These are phyloP conservation scores for Solanum appendiculatum DNA, from an alignment of 257 asterid species.

Conservation along the genomic window DNA sequence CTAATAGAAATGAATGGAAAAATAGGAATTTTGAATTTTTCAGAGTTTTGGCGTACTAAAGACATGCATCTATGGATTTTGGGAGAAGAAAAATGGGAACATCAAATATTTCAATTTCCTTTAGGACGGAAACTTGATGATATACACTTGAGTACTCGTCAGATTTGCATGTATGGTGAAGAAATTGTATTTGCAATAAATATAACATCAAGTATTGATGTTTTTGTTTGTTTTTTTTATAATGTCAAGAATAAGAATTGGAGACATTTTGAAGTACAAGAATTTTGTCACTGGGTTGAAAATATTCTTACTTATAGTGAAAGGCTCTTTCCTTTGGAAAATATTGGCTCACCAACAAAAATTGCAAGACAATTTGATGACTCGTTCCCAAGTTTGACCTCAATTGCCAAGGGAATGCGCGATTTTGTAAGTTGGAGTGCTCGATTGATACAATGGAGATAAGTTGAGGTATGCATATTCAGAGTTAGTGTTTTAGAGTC, in stretches of 20 bases:
- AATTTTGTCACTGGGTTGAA: background rate
- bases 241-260: background rate
- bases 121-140: background rate
- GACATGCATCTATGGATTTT: background rate
- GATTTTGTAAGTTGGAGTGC: background rate
- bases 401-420: background rate
- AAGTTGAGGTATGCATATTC: background rate
- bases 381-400: background rate
- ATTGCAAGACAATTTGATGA: background rate
- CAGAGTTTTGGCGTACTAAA: fast-evolving
- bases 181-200: background rate
- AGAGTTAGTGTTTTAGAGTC: background rate
- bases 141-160: background rate
- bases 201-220: background rate
- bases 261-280: background rate
- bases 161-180: background rate
- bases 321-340: background rate
- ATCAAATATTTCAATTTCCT: background rate
- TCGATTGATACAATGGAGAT: background rate
- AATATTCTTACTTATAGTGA: background rate
- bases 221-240: too few species aligned
- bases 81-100: background rate
- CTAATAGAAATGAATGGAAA: background rate
- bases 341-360: background rate
- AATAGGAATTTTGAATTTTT: background rate